Percentiles rank a stretch among this genome's conserved stretches.
phyloP scores from a whole-genome alignment of 202 grass and related monocot species.

The Zoysia matrella region DNA sequence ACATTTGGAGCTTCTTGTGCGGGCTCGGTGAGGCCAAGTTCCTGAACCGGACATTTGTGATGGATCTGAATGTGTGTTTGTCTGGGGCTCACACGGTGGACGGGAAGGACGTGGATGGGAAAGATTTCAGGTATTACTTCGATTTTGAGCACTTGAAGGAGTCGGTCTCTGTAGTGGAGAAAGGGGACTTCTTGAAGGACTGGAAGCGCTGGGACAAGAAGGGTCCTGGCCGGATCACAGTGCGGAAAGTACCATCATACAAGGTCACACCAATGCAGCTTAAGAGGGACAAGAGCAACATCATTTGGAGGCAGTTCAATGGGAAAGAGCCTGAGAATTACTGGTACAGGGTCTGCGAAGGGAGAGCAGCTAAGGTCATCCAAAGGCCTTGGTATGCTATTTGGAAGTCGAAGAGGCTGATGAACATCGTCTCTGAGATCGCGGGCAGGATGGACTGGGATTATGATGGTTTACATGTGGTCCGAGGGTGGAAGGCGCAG shows the following conservation, averaged over 20 bases:
- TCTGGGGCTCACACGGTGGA: constrained; percentile 71
- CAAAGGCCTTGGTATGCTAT: constrained; percentile 90
- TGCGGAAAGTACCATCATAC: constrained; percentile 84
- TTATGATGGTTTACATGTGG: constrained; percentile 86
- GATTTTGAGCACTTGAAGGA: constrained; percentile 98
- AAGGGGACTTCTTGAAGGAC: constrained; percentile 74
- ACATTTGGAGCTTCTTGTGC: constrained; percentile 94
- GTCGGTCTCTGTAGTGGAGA: constrained; percentile 69
- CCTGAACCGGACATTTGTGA: constrained; percentile 94
- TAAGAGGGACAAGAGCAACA: constrained; percentile 77
- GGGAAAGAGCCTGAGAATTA: constrained; percentile 95
- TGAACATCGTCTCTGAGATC: constrained; percentile 95
- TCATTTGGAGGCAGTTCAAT: constrained; percentile 91
- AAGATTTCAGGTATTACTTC: constrained; percentile 94
- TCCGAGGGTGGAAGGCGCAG: constrained; percentile 83
- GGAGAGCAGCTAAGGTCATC: constrained; percentile 75
- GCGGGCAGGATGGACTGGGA: constrained; percentile 95
- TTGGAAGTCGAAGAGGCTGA: constrained; percentile 92
- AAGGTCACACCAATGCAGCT: constrained; percentile 92
- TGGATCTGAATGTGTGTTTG: constrained; percentile 86
- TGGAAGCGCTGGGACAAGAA: constrained; percentile 90
- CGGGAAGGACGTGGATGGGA: constrained; percentile 78
- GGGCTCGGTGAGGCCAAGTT: constrained; percentile 97
- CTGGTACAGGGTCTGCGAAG: constrained; percentile 99
- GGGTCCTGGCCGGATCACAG: constrained; percentile 63